Evolutionary conservation across 2,329 filamentous ascomycete genomes (phyloP), one percentile per base, ranked within the genome.

Genomic region (Allantophomopsis lycopodina): DNA sequence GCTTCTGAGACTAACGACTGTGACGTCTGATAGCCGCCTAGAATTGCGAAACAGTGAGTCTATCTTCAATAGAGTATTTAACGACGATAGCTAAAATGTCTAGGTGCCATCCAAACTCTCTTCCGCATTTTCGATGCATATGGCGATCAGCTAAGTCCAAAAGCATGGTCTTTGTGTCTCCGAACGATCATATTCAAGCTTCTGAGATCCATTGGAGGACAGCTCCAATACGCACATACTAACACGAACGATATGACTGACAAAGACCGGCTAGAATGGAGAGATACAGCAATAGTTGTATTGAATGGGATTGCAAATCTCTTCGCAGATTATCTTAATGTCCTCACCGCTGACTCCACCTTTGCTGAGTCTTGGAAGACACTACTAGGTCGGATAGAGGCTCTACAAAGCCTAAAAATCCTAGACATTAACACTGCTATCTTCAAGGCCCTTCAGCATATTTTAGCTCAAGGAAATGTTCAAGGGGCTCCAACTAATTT

Each of bases 81-180:
- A n/a, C 60, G 8, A 3, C 23, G 3, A 12, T 28, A 12, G n/a
- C 65, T 45, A 51, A 45, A 40, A 65, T 45, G 56, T 50, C 14
- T 53, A 68, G 76, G 75, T 44, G 86, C 88, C 1, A 83, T 95
- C 16, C 89, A 95, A 56, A 95, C 89, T 0, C 64, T 96, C 3
- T 70, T 95, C 41, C 76, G 87, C 35, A 94, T 96, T 15, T 87
- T 96, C 46, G 87, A 94, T 55, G 87, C 85, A 1, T 93, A 93
- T 46, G 86, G 86, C 10, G 82, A 88, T 47, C 79, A 82, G 39
- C 66, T 95, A 4, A 79, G 73, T 32, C 69, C 84, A 0, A 75
- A 82, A 51, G 79, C 83, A 1, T 96, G 87, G 88, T 79, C 80
- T 36, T 69, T 89, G 20, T 91, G 87, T 49, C 72, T 94, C 40